phyloP scores from a whole-genome alignment of 1,284 basidiomycete genomes.

The Agroathelia rolfsii region DNA sequence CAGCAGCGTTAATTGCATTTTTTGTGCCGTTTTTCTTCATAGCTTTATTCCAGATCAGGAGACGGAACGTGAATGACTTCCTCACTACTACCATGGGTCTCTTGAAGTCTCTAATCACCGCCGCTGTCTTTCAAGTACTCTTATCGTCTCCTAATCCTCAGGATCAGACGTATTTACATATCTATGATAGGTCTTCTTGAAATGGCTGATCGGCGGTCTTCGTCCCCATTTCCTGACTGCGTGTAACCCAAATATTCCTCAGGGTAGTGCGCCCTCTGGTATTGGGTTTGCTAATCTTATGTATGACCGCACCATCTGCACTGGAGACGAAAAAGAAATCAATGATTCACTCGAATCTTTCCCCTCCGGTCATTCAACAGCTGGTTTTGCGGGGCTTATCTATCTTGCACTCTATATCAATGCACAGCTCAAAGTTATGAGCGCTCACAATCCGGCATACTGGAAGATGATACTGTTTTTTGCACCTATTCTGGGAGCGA shows the following conservation, averaged over 20 bases:
- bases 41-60: constrained; percentile 34
- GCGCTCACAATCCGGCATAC: constrained; percentile 41
- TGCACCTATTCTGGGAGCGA: constrained; percentile 45
- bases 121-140: constrained; percentile 18
- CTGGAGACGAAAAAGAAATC: constrained; percentile 39
- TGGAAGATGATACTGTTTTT: constrained; percentile 55
- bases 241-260: constrained; percentile 35
- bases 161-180: constrained; percentile 7
- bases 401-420: constrained; percentile 49
- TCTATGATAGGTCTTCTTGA: constrained; percentile 41
- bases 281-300: constrained; percentile 35
- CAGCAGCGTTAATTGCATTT: constrained; percentile 42
- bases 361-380: constrained; percentile 38
- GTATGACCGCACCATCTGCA: constrained; percentile 42
- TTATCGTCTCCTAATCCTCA: neutral
- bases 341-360: constrained; percentile 44
- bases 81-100: constrained; percentile 43
- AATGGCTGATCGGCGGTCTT: constrained; percentile 43
- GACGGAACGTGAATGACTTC: constrained; percentile 34
- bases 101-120: constrained; percentile 34
- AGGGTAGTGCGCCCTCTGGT: constrained; percentile 24
- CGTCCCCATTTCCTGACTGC: constrained; percentile 41
- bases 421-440: constrained; percentile 47
- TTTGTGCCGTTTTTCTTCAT: constrained; percentile 45
- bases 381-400: constrained; percentile 39